A percentile compares a stretch with the other conserved stretches of the same genome.
These are phyloP conservation scores for Grigorovia jiainica DNA, from an alignment of 805 yeast species.

Conservation along the genomic window DNA sequence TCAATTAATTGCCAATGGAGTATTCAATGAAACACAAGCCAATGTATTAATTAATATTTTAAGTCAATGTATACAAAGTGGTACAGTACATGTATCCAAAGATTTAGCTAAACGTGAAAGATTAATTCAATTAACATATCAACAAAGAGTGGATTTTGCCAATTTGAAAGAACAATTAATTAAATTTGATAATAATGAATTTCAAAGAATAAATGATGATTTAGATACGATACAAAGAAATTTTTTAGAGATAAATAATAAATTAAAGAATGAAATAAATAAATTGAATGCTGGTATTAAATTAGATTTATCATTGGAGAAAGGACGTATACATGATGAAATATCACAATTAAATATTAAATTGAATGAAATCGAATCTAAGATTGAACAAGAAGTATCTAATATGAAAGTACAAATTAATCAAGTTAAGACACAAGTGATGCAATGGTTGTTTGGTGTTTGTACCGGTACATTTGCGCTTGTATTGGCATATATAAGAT, in stretches of 20 bases:
- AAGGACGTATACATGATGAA: conserved; percentile 92
- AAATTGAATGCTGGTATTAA: conserved; percentile 85
- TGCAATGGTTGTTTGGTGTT: conserved; percentile 98
- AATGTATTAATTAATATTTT: conserved; percentile 70
- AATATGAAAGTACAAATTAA: conserved; percentile 94
- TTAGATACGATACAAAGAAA: conserved; percentile 79
- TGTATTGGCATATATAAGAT: conserved; percentile 81
- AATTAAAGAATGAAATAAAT: conserved; percentile 83
- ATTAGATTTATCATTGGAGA: conserved; percentile 83
- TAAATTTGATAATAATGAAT: conserved; percentile 78
- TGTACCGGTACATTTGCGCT: conserved; percentile 97
- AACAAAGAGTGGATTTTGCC: conserved; percentile 94
- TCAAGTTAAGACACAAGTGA: conserved; percentile 88
- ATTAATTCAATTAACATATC: conserved; percentile 76
- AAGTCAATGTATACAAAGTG: conserved; percentile 67
- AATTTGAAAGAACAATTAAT: conserved; percentile 87
- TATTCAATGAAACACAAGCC: conserved; percentile 69
- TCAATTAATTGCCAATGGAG: conserved; percentile 49
- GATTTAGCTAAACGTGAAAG: conserved; percentile 81
- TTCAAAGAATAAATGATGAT: conserved; percentile 71
- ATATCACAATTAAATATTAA: conserved; percentile 86
- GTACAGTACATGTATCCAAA: conserved; percentile 62
- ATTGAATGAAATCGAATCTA: conserved; percentile 87
- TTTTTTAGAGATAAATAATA: conserved; percentile 74
- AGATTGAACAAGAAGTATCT: conserved; percentile 90